Evolutionary conservation across 441 rosid species (phyloP).

Genomic region (Erodium chrysanthum): DNA sequence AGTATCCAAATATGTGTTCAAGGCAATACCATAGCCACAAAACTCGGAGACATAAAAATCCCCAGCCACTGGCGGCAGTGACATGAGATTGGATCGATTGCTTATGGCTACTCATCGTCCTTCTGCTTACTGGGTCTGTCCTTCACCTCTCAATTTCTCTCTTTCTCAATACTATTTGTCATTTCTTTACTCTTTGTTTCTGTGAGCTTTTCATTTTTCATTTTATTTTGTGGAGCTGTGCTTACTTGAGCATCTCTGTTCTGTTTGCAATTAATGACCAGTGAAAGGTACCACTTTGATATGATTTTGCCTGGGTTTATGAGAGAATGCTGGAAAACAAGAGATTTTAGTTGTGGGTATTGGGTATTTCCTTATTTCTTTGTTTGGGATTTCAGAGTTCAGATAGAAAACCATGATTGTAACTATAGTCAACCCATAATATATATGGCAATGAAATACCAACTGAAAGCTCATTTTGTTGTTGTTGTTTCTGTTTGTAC

Average conservation of each 20-base stretch:
- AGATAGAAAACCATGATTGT: background rate
- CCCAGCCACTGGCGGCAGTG: background rate
- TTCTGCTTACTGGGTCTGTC: background rate
- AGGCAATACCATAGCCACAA: background rate
- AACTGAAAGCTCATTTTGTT: background rate
- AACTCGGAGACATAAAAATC: background rate
- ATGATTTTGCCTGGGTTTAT: background rate
- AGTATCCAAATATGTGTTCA: background rate
- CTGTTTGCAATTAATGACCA: background rate
- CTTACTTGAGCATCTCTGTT: background rate
- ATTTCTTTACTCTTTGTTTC: background rate
- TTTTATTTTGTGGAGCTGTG: background rate
- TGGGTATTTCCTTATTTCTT: background rate
- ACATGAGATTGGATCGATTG: background rate
- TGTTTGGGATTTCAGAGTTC: background rate
- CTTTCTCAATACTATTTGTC: background rate
- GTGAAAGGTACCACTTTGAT: background rate
- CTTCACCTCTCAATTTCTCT: background rate
- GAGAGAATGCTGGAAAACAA: background rate
- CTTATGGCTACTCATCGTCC: background rate
- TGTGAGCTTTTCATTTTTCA: background rate
- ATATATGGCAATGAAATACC: background rate
- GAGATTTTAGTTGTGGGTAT: background rate
- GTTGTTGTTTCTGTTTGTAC: background rate
- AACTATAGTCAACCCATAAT: background rate